Conservation (phyloP, 1,284 basidiomycete species). For the Cutaneotrichosporon dermatis region DNA sequence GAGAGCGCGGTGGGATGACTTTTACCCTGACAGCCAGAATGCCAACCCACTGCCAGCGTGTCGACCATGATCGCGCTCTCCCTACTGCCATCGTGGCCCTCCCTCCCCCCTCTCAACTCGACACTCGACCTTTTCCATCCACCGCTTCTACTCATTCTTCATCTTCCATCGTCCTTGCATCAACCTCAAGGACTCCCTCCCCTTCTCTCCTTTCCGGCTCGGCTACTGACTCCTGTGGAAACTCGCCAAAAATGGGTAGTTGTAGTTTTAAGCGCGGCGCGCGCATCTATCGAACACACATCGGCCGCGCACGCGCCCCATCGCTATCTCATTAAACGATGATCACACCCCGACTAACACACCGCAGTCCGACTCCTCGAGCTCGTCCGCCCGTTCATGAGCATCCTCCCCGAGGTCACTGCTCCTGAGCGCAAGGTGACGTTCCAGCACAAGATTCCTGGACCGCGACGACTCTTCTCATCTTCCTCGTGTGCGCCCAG, state of each 20-base stretch:
- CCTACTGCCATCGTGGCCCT: too few relatives aligned
- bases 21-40: slow-evolving; percentile 1
- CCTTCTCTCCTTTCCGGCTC: slow-evolving; percentile 11
- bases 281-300: too few relatives aligned
- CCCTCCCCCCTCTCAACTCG: too few relatives aligned
- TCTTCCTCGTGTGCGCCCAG: slow-evolving; percentile 96
- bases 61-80: too few relatives aligned
- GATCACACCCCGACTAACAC: not conserved
- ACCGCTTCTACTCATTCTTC: not conserved
- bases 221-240: slow-evolving; percentile 18
- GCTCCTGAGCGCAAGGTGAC: slow-evolving; percentile 94
- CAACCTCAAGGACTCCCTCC: slow-evolving; percentile 4
- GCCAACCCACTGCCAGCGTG: not conserved
- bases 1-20: too few relatives aligned
- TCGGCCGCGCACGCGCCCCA: slow-evolving; percentile 6
- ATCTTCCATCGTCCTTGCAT: slow-evolving; percentile 2
- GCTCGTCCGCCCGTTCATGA: slow-evolving; percentile 91
- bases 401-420: slow-evolving; percentile 88
- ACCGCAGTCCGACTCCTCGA: slow-evolving; percentile 93
- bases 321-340: too few relatives aligned
- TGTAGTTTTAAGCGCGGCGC: too few relatives aligned
- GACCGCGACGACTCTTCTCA: slow-evolving; percentile 94
- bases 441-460: slow-evolving; percentile 93
- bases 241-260: slow-evolving; percentile 36
- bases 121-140: slow-evolving; percentile 1